Conservation (phyloP, 208 protist species). For the Leishmania tarentolae region DNA sequence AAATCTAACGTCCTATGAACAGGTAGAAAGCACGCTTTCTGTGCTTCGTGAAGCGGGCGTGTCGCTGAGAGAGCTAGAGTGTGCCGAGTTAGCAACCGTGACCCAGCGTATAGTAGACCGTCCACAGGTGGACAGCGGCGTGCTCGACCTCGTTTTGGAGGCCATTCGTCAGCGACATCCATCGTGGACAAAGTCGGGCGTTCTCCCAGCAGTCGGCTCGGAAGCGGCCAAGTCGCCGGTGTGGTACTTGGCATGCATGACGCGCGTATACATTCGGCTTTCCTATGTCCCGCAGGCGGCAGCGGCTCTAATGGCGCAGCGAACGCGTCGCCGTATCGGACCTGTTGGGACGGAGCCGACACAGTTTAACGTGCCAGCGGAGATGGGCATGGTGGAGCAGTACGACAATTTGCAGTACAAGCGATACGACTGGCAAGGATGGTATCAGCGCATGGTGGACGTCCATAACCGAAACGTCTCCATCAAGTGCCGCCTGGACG, state of each 20-base stretch:
- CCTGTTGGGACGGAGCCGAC: conserved; percentile 53
- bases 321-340: conserved; percentile 79
- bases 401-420: conserved; percentile 92
- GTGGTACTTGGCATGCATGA: conserved; percentile 47
- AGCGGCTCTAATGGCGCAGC: conserved; percentile 76
- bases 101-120: conserved; percentile 28
- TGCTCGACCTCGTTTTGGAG: conserved; percentile 45
- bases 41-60: conserved; percentile 52
- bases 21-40: conserved; percentile 50
- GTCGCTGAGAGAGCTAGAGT: conserved; percentile 50
- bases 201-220: conserved; percentile 33
- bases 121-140: conserved; percentile 31
- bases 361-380: conserved; percentile 79
- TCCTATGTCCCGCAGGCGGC: conserved; percentile 82
- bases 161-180: conserved; percentile 67
- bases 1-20: conserved; percentile 59
- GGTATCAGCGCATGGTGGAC: conserved; percentile 91
- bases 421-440: conserved; percentile 90
- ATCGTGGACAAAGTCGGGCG: conserved; percentile 70
- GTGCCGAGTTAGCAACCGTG: conserved; percentile 17
- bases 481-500: conserved; percentile 76
- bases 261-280: conserved; percentile 84
- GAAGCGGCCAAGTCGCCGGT: neutral
- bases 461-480: conserved; percentile 92
- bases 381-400: conserved; percentile 88